Base-by-base conservation (phyloP, 331 rosid genomes). In the Cydonia oblonga region DNA sequence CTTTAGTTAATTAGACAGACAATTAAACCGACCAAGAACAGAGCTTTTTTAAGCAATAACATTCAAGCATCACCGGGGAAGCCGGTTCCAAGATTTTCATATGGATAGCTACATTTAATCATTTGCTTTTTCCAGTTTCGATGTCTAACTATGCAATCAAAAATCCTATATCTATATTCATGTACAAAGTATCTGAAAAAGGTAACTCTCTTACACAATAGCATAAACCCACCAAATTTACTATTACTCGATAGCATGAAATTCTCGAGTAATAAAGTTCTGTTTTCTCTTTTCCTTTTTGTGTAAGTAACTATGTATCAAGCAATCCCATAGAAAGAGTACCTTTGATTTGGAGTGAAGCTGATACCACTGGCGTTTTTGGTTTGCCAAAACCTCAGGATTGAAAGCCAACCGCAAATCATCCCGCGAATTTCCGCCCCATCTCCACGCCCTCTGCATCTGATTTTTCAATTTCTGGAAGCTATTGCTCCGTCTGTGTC, bases 351-450 rank as follows among this genome's bases (percentile, higher is more conserved):
- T 90, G 81, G 98, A 86, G 86, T 91, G 92, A 80, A 85, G 90
- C 87, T 65, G 97, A 87, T 87, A 87, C 98, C 98, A 93, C 90
- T 90, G 97, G 49, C 98, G 92, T 86, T 93, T 93, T 77, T 93
- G 97, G 80, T 90, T 82, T 11, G 92, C 92, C 87, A 93, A 75
- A 84, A 90, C 82, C 90, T 93, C 98, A 30, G 96, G 97, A 80
- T 91, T 85, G 76, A 91, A 89, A 76, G 57, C 58, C 15, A 80
- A 20, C 7, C 25, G 64, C 53, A 49, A 74, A 69, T 75, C 96
- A 53, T 82, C 91, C 19, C 73, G 80, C 1, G 77, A 30, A 75
- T 61, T 84, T 74, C 71, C 68, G 5, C 92, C 91, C 95, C 92
- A 85, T 65, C 81, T 72, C 90, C 90, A 90, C 25, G 92, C 95